These are phyloP conservation scores for Verticillium isaacii DNA, from an alignment of 2,329 filamentous ascomycete species.

Conservation along the genomic window DNA sequence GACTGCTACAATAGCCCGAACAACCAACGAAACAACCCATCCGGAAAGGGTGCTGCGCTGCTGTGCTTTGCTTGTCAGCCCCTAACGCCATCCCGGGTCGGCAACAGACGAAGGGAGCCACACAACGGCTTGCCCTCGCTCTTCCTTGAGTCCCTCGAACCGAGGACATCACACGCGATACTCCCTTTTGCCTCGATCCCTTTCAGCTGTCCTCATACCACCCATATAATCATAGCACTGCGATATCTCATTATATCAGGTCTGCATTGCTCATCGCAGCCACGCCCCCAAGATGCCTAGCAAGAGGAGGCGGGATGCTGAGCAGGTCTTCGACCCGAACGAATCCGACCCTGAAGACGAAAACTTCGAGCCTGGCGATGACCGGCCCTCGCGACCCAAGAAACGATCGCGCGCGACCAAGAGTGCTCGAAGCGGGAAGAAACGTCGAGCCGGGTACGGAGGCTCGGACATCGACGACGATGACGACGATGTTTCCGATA, in stretches of 20 bases:
- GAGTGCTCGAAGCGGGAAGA: constrained; percentile 31
- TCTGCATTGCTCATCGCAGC: background rate
- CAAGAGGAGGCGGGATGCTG: constrained; percentile 55
- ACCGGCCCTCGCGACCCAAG: constrained; percentile 32
- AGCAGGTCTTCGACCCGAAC: constrained; percentile 57
- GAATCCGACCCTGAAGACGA: constrained; percentile 63
- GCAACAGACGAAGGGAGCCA: background rate
- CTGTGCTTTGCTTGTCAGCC: background rate
- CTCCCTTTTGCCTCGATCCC: background rate
- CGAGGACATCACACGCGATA: background rate
- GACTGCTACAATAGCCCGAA: background rate
- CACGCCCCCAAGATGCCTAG: constrained; percentile 28
- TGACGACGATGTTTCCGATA: constrained; percentile 51
- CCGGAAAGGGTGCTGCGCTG: background rate
- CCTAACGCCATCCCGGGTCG: background rate
- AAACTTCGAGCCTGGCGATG: constrained; percentile 56
- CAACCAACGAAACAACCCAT: background rate
- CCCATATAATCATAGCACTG: background rate
- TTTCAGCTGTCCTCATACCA: background rate
- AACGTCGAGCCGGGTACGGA: constrained; percentile 39
- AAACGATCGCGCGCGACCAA: constrained; percentile 26
- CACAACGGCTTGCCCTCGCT: background rate
- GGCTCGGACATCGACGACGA: constrained; percentile 62
- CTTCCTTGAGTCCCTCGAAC: background rate
- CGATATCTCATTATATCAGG: background rate